A percentile compares a stretch with the other conserved stretches of the same genome.
phyloP scores from a whole-genome alignment of 768 basidiomycete genomes.

The Rhodosporidiobolus odoratus region DNA sequence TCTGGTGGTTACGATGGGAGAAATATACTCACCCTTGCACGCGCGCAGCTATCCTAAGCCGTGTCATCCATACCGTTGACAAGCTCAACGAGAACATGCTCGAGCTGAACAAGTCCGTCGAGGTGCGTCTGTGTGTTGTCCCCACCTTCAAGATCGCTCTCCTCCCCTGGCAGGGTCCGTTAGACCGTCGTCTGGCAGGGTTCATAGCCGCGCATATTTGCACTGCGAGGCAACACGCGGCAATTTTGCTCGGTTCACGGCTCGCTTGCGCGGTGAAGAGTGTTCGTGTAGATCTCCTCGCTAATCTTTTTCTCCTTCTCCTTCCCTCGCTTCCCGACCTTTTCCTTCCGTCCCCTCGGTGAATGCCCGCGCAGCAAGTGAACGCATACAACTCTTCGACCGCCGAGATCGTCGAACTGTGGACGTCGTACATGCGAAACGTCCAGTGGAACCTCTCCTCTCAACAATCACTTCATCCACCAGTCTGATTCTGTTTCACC shows the following conservation, averaged over 20 bases:
- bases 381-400: slow-evolving; percentile 39
- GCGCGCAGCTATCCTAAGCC: slow-evolving; percentile 17
- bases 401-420: slow-evolving; percentile 36
- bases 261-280: no score
- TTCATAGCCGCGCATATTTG: no score
- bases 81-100: slow-evolving; percentile 42
- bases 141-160: no score
- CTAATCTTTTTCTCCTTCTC: neutral
- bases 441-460: slow-evolving; percentile 37
- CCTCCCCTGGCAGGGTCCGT: neutral
- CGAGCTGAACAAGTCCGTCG: slow-evolving; percentile 34
- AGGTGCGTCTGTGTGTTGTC: slow-evolving; percentile 19
- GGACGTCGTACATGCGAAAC: slow-evolving; percentile 39
- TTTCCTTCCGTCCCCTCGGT: neutral
- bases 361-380: slow-evolving; percentile 25
- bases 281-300: neutral
- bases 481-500: neutral
- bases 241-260: neutral
- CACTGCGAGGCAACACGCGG: no score
- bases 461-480: slow-evolving; percentile 19
- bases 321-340: neutral
- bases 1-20: neutral
- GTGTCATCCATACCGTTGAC: slow-evolving; percentile 38
- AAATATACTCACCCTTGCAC: no score
- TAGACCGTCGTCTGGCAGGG: no score